These are phyloP conservation scores for Haplosporangium gracile DNA, from an alignment of 192 early-diverging fungal genomes.

Conservation along the genomic window DNA sequence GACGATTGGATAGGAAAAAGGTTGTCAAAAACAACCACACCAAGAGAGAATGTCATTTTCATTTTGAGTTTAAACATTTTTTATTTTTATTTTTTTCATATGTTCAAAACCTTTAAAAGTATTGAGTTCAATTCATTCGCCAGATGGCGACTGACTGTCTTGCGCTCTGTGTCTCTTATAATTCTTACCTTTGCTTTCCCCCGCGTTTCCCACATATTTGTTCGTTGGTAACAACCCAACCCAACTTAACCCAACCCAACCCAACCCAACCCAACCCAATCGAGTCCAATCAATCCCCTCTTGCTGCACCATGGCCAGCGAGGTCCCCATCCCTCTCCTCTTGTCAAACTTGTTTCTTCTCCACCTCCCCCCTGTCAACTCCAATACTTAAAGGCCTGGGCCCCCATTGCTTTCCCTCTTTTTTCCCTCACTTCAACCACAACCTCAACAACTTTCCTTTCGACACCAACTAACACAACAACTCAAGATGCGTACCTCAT, in stretches of 20 bases:
- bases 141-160: neutral
- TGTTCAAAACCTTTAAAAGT: neutral
- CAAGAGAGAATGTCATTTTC: neutral
- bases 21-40: conserved; percentile 14
- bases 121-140: conserved; percentile 27
- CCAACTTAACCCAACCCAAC: too few relatives aligned
- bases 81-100: conserved; percentile 56
- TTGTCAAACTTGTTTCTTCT: neutral
- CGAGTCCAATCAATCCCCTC: too few relatives aligned
- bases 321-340: neutral
- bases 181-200: neutral
- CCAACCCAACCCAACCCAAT: too few relatives aligned
- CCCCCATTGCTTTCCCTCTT: neutral
- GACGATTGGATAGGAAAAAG: neutral
- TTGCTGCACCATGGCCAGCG: neutral
- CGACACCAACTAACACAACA: neutral
- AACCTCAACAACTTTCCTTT: neutral
- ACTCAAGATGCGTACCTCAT: conserved; percentile 36
- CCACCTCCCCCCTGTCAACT: neutral
- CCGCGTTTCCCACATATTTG: neutral
- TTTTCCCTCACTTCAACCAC: neutral
- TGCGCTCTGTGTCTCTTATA: neutral
- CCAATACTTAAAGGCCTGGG: neutral
- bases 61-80: neutral
- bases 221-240: too few relatives aligned